Conservation (phyloP, 192 early-diverging fungal genomes). For the Coemansia pectinata region DNA sequence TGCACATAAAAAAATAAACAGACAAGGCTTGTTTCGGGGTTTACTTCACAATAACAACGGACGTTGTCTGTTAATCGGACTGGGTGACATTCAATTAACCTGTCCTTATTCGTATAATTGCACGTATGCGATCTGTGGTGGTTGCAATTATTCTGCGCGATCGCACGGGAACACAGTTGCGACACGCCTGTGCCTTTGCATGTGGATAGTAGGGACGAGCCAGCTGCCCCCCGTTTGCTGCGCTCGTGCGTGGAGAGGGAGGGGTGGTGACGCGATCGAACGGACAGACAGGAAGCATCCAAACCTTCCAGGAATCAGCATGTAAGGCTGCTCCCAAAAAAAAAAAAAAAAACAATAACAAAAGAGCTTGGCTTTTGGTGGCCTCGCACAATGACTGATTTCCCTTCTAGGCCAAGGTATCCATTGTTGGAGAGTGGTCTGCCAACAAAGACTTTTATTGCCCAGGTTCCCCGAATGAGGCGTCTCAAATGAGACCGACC, state of each 20-base stretch:
- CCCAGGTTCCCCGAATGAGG: not conserved
- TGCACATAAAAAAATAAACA: not conserved
- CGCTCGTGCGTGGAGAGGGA: not conserved
- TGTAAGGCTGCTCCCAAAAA: not conserved
- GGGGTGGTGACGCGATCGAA: not conserved
- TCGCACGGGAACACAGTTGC: not conserved
- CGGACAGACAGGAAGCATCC: not conserved
- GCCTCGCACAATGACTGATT: not conserved
- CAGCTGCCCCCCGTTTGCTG: not conserved
- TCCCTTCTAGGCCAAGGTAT: not conserved
- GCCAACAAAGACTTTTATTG: not conserved
- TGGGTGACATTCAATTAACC: not conserved
- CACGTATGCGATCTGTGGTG: not conserved
- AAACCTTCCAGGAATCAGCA: not conserved
- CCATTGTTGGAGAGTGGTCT: not conserved
- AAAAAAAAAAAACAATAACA: not conserved
- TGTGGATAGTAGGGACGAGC: not conserved
- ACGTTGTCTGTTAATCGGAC: not conserved
- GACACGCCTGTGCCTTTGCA: not conserved
- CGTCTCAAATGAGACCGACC: not conserved
- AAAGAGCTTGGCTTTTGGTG: not conserved
- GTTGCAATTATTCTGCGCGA: conserved; percentile 8
- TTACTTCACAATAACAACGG: not conserved
- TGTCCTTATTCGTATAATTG: not conserved
- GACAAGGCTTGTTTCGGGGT: not conserved